phyloP scores from a whole-genome alignment of 495 filamentous ascomycete genomes.

The Patellaria atrata region DNA sequence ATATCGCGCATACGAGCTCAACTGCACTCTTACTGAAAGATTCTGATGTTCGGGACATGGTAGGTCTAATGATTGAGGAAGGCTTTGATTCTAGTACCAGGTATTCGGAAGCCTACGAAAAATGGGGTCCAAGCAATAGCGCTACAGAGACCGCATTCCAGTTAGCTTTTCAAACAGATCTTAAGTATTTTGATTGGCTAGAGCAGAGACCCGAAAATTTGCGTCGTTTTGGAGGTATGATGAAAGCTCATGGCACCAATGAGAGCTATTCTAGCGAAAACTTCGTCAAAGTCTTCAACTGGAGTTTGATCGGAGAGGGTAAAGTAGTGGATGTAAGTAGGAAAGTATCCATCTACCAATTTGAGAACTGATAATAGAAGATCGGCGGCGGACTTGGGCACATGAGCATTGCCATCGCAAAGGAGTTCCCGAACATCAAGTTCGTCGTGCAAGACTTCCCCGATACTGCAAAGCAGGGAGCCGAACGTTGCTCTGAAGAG shows the following conservation, averaged over 20 bases:
- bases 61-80: background rate
- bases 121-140: constrained; percentile 1
- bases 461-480: constrained; percentile 18
- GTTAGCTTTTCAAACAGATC: constrained; percentile 4
- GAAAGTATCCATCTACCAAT: too few species aligned
- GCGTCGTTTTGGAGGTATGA: too few species aligned
- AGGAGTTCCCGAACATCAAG: constrained; percentile 7
- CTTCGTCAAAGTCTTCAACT: too few species aligned
- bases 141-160: constrained; percentile 5
- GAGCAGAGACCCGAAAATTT: too few species aligned
- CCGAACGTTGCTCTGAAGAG: constrained; percentile 4
- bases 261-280: too few species aligned
- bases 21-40: constrained; percentile 4
- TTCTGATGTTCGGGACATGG: background rate
- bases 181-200: constrained; percentile 6
- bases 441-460: constrained; percentile 15
- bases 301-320: constrained; percentile 9
- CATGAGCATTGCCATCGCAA: constrained; percentile 6
- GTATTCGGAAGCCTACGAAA: background rate
- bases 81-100: too few species aligned
- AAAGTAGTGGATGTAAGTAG: constrained; percentile 17
- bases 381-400: constrained; percentile 11
- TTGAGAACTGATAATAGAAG: too few species aligned
- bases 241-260: too few species aligned
- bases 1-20: constrained; percentile 9